These are phyloP conservation scores for Pichia sorboxylosa DNA, from an alignment of 1,139 yeast genomes.

Conservation along the genomic window DNA sequence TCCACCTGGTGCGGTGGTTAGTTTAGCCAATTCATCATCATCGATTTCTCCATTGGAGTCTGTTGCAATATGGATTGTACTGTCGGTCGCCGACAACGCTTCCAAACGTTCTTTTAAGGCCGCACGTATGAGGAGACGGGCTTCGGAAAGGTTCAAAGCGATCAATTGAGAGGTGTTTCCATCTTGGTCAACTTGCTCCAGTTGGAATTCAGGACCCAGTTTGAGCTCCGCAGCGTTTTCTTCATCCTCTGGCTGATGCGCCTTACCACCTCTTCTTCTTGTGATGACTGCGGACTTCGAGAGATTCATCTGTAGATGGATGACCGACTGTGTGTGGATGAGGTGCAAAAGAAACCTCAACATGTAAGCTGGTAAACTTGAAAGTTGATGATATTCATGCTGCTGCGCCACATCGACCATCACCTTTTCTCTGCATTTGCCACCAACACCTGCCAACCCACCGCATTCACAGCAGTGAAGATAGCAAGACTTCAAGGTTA, in stretches of 20 bases:
- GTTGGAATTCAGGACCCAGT: slow-evolving; percentile 86
- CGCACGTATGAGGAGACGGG: slow-evolving; percentile 79
- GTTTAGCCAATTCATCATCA: slow-evolving; percentile 54
- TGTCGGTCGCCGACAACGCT: slow-evolving; percentile 29
- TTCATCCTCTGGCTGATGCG: slow-evolving; percentile 60
- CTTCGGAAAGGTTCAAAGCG: slow-evolving; percentile 80
- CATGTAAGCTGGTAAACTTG: too few relatives aligned
- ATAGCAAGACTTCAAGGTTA: too few relatives aligned
- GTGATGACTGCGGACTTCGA: slow-evolving; percentile 84
- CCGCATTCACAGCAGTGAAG: background rate
- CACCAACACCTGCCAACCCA: too few relatives aligned
- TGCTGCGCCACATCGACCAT: too few relatives aligned
- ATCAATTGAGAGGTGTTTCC: slow-evolving; percentile 71
- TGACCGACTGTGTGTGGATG: background rate
- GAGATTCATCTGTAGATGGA: slow-evolving; percentile 39
- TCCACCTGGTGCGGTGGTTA: slow-evolving; percentile 51
- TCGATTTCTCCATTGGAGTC: slow-evolving; percentile 44
- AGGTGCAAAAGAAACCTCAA: background rate
- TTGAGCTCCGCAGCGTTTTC: slow-evolving; percentile 83
- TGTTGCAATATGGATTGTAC: slow-evolving; percentile 22
- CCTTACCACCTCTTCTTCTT: slow-evolving; percentile 57
- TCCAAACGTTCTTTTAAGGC: slow-evolving; percentile 69
- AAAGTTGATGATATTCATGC: too few relatives aligned
- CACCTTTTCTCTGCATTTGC: too few relatives aligned
- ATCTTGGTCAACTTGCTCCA: slow-evolving; percentile 66